phyloP scores from a whole-genome alignment of 2,329 filamentous ascomycete genomes.

The Trichoderma pleuroti region DNA sequence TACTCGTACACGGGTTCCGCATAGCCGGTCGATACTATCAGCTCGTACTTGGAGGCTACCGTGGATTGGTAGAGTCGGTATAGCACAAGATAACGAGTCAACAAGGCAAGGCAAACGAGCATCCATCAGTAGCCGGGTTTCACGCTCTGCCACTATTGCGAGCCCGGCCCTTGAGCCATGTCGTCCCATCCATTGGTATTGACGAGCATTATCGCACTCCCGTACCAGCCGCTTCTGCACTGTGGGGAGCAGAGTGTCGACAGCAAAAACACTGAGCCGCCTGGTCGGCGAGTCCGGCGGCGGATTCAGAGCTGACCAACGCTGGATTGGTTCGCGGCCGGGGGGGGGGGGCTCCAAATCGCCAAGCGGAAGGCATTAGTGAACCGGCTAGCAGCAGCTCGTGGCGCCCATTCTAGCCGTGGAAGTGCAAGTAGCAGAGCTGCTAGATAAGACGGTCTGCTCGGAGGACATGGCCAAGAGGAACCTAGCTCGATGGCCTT shows the following conservation, averaged over 20 bases:
- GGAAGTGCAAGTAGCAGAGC: not conserved
- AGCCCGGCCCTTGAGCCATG: not conserved
- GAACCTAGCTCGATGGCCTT: not conserved
- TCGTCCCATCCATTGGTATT: not conserved
- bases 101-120: not conserved
- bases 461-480: slow-evolving; percentile 5
- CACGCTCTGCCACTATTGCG: not conserved
- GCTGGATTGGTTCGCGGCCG: not conserved
- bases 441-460: not conserved
- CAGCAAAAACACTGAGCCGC: not conserved
- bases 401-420: not conserved
- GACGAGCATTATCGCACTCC: not conserved
- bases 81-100: not conserved
- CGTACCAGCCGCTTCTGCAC: not conserved
- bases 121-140: not conserved
- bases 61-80: not conserved
- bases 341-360: not conserved
- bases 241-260: slow-evolving; percentile 5
- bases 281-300: slow-evolving; percentile 14
- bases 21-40: not conserved
- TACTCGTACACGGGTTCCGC: not conserved
- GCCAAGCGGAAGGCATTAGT: slow-evolving; percentile 5
- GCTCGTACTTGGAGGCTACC: not conserved
- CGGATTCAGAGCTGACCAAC: slow-evolving; percentile 15
- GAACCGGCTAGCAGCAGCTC: not conserved